A percentile compares a stretch with the other conserved stretches of the same genome.
These are phyloP conservation scores for Botrytis fabae DNA, from an alignment of 2,329 filamentous ascomycete genomes.

Conservation along the genomic window DNA sequence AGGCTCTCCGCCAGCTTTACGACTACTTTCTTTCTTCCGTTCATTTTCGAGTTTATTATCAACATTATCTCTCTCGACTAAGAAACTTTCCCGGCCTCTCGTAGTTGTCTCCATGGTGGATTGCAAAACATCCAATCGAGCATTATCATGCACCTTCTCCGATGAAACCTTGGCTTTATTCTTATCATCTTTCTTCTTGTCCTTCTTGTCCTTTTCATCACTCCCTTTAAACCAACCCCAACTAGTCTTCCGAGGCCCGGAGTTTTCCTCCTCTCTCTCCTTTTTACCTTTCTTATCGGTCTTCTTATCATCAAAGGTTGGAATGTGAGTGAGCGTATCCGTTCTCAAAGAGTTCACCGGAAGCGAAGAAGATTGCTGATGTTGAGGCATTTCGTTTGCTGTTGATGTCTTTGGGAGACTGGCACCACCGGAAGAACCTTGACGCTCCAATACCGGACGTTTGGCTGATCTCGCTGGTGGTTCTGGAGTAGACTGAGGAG, in stretches of 20 bases:
- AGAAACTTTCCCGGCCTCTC: slow-evolving; percentile 76
- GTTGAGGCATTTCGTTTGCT: slow-evolving; percentile 58
- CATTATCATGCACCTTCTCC: slow-evolving; percentile 71
- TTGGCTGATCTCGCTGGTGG: slow-evolving; percentile 50
- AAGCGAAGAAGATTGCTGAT: slow-evolving; percentile 64
- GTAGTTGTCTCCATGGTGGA: slow-evolving; percentile 74
- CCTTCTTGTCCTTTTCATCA: slow-evolving; percentile 73
- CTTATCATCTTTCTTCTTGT: slow-evolving; percentile 60
- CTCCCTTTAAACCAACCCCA: slow-evolving; percentile 81
- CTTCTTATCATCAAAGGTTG: slow-evolving; percentile 76
- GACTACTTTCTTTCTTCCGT: slow-evolving; percentile 74
- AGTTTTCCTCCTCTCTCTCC: slow-evolving; percentile 58
- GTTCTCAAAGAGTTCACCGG: slow-evolving; percentile 71
- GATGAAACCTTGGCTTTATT: slow-evolving; percentile 60
- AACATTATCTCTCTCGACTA: slow-evolving; percentile 75
- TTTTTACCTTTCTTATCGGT: slow-evolving; percentile 73
- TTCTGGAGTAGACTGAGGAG: slow-evolving; percentile 44
- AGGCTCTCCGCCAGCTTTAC: slow-evolving; percentile 68
- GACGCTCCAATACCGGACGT: slow-evolving; percentile 44
- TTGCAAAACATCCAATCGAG: slow-evolving; percentile 82
- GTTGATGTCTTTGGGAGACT: slow-evolving; percentile 27
- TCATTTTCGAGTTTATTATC: slow-evolving; percentile 76
- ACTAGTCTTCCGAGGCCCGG: slow-evolving; percentile 69
- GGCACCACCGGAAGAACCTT: slow-evolving; percentile 21
- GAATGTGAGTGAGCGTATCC: slow-evolving; percentile 77